Evolutionary conservation across 169 alveolate species (phyloP).

Genomic region (Plasmodium vinckei): DNA sequence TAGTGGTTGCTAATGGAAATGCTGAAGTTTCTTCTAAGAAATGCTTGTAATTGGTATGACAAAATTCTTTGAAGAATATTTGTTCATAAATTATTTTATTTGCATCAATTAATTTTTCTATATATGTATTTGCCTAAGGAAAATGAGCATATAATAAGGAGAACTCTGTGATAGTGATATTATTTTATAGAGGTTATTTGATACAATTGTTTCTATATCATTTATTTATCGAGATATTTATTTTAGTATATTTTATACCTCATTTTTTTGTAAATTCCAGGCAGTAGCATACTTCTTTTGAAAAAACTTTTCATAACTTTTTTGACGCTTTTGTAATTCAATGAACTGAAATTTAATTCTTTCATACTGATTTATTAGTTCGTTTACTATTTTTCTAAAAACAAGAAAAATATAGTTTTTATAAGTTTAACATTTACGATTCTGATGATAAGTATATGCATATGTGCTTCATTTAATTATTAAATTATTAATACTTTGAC

Average conservation of each 20-base stretch:
- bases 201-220: background rate
- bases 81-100: conserved; percentile 60
- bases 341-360: conserved; percentile 61
- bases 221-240: background rate
- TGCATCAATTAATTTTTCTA: conserved; percentile 60
- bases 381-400: conserved; percentile 38
- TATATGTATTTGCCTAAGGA: conserved; percentile 42
- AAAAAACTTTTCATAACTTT: conserved; percentile 50
- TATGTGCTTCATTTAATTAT: too few species aligned
- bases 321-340: conserved; percentile 59
- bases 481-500: conserved; percentile 26
- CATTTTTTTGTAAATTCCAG: conserved; percentile 62
- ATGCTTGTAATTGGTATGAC: conserved; percentile 41
- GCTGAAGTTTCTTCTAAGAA: conserved; percentile 32
- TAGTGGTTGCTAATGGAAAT: background rate
- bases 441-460: background rate
- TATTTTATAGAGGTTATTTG: too few species aligned
- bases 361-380: conserved; percentile 60
- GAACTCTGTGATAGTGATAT: background rate
- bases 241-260: conserved; percentile 12
- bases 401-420: background rate
- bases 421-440: background rate
- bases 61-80: conserved; percentile 53
- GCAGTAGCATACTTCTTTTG: conserved; percentile 66
- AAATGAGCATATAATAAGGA: background rate